Percentiles rank a stretch among this genome's conserved stretches.
These are phyloP conservation scores for Avicennia marina DNA, from an alignment of 257 asterid genomes.

Conservation along the genomic window DNA sequence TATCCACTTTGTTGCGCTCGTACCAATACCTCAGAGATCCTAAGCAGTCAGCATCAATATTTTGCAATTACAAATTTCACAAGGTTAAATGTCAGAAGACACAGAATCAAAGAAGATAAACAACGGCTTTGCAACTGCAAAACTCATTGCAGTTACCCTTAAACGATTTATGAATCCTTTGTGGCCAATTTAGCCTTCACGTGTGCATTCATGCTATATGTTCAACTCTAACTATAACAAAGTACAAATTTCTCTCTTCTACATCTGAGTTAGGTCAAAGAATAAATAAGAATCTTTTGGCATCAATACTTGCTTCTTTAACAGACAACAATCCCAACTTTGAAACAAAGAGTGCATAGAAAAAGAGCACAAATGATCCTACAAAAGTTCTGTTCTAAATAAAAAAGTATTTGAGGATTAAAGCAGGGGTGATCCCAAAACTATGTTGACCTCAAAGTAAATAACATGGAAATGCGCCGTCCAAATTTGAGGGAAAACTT, in stretches of 20 bases:
- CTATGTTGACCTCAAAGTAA: too few relatives aligned
- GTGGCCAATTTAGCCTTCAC: background rate
- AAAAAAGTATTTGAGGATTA: too few relatives aligned
- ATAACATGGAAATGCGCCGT: too few relatives aligned
- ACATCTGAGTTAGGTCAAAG: conserved; percentile 5
- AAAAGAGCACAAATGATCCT: too few relatives aligned
- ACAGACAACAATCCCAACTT: background rate
- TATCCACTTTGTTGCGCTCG: conserved; percentile 75
- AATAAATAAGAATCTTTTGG: background rate
- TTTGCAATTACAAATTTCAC: conserved; percentile 7
- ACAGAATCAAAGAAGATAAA: too few relatives aligned
- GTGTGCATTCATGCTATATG: background rate
- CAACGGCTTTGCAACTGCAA: too few relatives aligned
- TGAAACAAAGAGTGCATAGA: background rate
- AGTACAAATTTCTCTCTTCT: background rate
- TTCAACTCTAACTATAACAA: background rate
- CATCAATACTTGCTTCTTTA: background rate
- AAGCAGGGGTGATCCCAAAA: too few relatives aligned
- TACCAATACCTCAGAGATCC: conserved; percentile 90
- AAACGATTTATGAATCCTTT: background rate
- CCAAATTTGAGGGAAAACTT: too few relatives aligned
- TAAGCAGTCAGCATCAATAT: conserved; percentile 23
- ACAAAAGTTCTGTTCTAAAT: too few relatives aligned
- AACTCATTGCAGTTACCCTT: background rate
- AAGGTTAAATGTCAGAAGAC: background rate